Base-by-base conservation (phyloP, 768 basidiomycete species). In the Cystoderma amianthinum region DNA sequence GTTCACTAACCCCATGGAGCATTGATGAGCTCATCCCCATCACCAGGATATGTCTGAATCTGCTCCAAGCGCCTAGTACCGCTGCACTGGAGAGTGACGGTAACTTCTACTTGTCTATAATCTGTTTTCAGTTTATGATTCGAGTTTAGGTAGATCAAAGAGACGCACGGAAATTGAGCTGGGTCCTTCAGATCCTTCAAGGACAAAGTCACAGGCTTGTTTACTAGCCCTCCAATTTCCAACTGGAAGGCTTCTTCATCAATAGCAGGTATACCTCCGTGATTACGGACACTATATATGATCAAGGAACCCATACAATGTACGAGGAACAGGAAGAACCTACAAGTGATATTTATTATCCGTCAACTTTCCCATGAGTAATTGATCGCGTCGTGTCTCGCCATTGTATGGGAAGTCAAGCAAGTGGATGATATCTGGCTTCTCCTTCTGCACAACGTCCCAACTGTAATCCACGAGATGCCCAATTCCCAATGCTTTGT, bases 381-480 rank as follows among this genome's bases (percentile, higher is more conserved):
- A 57, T 44, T 71, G 64, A 13, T 65, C 52, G 10, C 65, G 58
- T 15, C 56, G 62, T 5, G 74, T 75, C 49, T 76, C 75, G 22
- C 74, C 74, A 48, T 76, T 76, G 50, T 74, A 76, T 5, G 75
- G 76, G 50, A 76, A 78, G 50, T 75, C 69, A 17, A 76, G 58
- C 16, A 78, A 54, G 45, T 75, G 72, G 21, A 76, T 62, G 42
- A 76, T 57, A 45, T 70, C 66, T 9, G 64, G 61, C 50, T 78
- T 78, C 55, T 76, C 74, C 48, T 63, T 62, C 44, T 67, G 68
- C 21, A 75, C 70, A 2, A 64, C 61, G 41, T 71, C 61, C 75
- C 75, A 78, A 56, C 71, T 74, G 45, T 63, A 59, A 45, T 74
- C 66, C 38, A 75, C 67, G 43, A 74, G 65, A 32, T 53, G 54